phyloP scores from a whole-genome alignment of 2,329 filamentous ascomycete species.

The Aspergillus sp. region DNA sequence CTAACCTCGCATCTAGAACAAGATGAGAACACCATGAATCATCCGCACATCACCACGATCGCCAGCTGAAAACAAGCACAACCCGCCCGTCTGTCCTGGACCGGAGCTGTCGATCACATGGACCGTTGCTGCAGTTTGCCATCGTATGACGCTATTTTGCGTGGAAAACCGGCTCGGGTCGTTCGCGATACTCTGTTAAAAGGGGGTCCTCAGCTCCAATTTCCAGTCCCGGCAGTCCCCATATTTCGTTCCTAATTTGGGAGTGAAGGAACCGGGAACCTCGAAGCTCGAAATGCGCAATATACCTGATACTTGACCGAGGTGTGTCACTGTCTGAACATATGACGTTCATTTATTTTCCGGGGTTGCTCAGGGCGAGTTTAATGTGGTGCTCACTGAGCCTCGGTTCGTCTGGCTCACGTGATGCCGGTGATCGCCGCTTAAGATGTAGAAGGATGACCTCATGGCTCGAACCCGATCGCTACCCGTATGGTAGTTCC shows the following conservation, averaged over 20 bases:
- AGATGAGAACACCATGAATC: neutral
- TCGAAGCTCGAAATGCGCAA: neutral
- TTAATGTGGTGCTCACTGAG: neutral
- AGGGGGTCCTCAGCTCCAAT: neutral
- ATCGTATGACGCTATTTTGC: constrained; percentile 5
- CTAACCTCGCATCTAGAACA: neutral
- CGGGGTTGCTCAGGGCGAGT: neutral
- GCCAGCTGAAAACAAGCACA: neutral
- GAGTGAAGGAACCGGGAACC: neutral
- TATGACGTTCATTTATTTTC: neutral
- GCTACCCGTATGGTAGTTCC: neutral
- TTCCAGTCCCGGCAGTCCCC: neutral
- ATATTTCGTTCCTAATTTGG: neutral
- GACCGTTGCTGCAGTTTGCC: constrained; percentile 1
- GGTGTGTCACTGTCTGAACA: neutral
- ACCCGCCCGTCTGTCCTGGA: neutral
- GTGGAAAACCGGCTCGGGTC: neutral
- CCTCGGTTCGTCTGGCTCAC: neutral
- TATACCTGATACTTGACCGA: neutral
- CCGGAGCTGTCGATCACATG: constrained; percentile 5
- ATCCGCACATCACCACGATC: neutral
- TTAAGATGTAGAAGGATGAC: neutral
- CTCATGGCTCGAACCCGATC: neutral
- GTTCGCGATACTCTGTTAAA: neutral
- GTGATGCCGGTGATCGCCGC: neutral